Evolutionary conservation across 148 eudicot species (phyloP).

Genomic region (Polygonum maritimum): DNA sequence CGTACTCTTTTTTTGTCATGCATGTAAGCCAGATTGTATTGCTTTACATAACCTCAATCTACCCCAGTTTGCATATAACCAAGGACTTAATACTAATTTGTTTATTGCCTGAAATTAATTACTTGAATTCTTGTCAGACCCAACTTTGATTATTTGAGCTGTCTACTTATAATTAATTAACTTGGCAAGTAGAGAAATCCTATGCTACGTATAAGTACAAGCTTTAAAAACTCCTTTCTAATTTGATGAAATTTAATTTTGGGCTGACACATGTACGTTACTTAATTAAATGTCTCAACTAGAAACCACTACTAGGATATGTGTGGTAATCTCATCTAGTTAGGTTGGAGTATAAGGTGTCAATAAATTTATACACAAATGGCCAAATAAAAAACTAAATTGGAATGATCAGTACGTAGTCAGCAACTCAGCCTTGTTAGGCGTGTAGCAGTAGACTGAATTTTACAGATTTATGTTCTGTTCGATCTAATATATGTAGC

Average conservation of each 20-base stretch:
- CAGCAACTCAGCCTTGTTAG: not conserved
- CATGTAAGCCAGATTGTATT: too few species aligned
- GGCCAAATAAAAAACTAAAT: not conserved
- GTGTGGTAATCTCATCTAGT: not conserved
- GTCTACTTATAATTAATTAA: not conserved
- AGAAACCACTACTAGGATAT: not conserved
- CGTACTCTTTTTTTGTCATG: too few species aligned
- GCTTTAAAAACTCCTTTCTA: not conserved
- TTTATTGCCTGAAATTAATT: too few species aligned
- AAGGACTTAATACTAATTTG: too few species aligned
- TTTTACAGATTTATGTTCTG: not conserved
- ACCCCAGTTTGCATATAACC: too few species aligned
- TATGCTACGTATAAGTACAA: not conserved
- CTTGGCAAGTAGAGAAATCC: not conserved
- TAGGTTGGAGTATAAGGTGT: not conserved
- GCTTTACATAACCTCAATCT: too few species aligned
- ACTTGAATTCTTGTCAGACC: not conserved
- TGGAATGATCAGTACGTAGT: not conserved
- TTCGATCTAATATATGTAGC: not conserved
- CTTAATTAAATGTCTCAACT: not conserved
- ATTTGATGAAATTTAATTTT: not conserved
- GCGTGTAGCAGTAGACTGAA: not conserved
- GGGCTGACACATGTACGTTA: not conserved
- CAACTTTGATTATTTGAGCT: not conserved
- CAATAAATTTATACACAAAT: not conserved